Evolutionary conservation across 2,329 filamentous ascomycete species (phyloP).

Genomic region (Chaetoscypha palmicola): DNA sequence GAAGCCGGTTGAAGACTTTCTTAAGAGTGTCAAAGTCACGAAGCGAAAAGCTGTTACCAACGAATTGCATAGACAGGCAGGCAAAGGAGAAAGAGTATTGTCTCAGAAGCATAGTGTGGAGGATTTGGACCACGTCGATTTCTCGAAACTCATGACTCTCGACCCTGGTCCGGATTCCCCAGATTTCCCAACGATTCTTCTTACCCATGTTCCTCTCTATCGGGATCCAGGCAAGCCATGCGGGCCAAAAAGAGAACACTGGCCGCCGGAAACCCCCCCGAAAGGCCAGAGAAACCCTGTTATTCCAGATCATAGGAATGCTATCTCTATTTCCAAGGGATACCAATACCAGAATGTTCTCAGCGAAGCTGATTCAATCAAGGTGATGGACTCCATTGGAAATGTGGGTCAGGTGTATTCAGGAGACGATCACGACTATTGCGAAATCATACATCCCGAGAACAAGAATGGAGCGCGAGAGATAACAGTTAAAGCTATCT

Average conservation of each 20-base stretch:
- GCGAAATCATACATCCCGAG: conserved; percentile 70
- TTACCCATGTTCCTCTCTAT: conserved; percentile 88
- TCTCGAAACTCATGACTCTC: conserved; percentile 34
- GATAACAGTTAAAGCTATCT: conserved; percentile 92
- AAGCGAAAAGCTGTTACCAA: conserved; percentile 63
- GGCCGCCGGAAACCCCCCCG: conserved; percentile 60
- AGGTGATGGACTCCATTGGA: conserved; percentile 69
- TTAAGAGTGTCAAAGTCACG: conserved; percentile 55
- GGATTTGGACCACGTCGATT: conserved; percentile 36
- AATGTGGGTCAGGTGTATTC: conserved; percentile 84
- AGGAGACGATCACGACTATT: conserved; percentile 97
- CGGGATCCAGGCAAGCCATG: conserved; percentile 78
- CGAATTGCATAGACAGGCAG: conserved; percentile 60
- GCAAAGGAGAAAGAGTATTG: conserved; percentile 43
- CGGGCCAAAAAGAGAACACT: conserved; percentile 77
- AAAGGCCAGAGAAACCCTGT: conserved; percentile 49
- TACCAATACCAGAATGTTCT: conserved; percentile 98
- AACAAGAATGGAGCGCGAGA: conserved; percentile 57
- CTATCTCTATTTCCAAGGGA: conserved; percentile 68
- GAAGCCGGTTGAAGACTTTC: conserved; percentile 67
- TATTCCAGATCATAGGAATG: conserved; percentile 62
- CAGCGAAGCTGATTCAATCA: conserved; percentile 64
- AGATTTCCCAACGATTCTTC: conserved; percentile 78
- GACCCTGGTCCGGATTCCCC: conserved; percentile 38
- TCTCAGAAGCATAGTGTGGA: conserved; percentile 53